Base-by-base conservation (phyloP, 495 filamentous ascomycete species). In the Daldinia vernicosa region DNA sequence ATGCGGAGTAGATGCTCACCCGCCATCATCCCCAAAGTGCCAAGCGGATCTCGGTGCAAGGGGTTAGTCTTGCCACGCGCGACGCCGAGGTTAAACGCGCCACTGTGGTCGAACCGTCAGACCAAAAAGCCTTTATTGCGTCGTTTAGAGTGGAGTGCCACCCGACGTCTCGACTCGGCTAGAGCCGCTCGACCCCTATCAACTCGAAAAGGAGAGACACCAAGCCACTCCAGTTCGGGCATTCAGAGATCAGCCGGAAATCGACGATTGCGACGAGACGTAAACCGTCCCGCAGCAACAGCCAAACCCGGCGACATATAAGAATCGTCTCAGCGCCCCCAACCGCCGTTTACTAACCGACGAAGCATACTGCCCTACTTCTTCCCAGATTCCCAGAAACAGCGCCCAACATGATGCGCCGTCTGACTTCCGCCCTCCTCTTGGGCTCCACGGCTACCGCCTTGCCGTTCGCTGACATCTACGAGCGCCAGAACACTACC, bases 401-500 rank as follows among this genome's bases (percentile, higher is more conserved):
- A 56, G 28, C 32, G 24, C 22, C 22, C 33, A 72, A 69, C 17
- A 83, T 84, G 82, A 78, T 84, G 62, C 82, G 80, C 67, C 58
- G 37, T 24, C 65, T 84, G 37, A 70, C 77, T 33, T 76, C 80
- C 47, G 77, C 80, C 71, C 77, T 84, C 66, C 59, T 83, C 52
- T 67, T 82, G 65, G 76, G 79, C 76, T 71, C 80, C 61, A 72
- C 81, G 50, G 78, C 80, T 19, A 74, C 75, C 40, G 82, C 78
- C 54, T 67, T 80, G 33, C 82, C 82, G 11, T 80, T 79, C 54
- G 72, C 68, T 40, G 79, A 84, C 57, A 77, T 84, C 75, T 82
- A 83, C 71, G 71, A 75, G 75, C 80, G 81, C 24, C 82, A 84
- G 66, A 73, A 74, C 63, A 61, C 40, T 4, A 27, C 47, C 2